Evolutionary conservation across 306 rosid species (phyloP).

Genomic region (Coriaria nepalensis): DNA sequence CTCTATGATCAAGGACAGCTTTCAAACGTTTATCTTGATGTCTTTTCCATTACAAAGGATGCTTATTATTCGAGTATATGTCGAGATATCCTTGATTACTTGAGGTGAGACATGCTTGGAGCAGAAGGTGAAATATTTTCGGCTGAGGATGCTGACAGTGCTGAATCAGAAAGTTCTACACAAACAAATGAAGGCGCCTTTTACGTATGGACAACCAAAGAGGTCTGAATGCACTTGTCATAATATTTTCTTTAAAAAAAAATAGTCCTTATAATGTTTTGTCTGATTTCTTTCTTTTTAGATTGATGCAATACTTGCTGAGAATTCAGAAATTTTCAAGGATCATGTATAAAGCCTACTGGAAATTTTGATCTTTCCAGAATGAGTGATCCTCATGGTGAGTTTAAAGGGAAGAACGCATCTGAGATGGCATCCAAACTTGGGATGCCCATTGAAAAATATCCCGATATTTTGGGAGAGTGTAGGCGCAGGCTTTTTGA

Average conservation of each 20-base stretch:
- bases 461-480: conserved; percentile 53
- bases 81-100: conserved; percentile 79
- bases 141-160: conserved; percentile 99
- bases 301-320: conserved; percentile 73
- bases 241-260: background rate
- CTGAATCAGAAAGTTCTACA: conserved; percentile 62
- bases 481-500: conserved; percentile 66
- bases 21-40: conserved; percentile 66
- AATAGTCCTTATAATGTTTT: background rate
- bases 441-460: conserved; percentile 50
- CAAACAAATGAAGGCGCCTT: conserved; percentile 86
- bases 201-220: conserved; percentile 74
- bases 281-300: conserved; percentile 20
- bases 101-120: conserved; percentile 92
- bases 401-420: conserved; percentile 60
- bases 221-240: conserved; percentile 25
- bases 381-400: conserved; percentile 86
- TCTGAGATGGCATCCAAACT: conserved; percentile 54
- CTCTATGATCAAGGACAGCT: conserved; percentile 94
- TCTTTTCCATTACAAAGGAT: conserved; percentile 66
- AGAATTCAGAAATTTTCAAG: conserved; percentile 63
- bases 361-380: conserved; percentile 83
- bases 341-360: conserved; percentile 52
- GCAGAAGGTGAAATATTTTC: conserved; percentile 89
- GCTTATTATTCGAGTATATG: conserved; percentile 45